These are phyloP conservation scores for Podaxis sp. DNA, from an alignment of 768 basidiomycete species.

Conservation along the genomic window DNA sequence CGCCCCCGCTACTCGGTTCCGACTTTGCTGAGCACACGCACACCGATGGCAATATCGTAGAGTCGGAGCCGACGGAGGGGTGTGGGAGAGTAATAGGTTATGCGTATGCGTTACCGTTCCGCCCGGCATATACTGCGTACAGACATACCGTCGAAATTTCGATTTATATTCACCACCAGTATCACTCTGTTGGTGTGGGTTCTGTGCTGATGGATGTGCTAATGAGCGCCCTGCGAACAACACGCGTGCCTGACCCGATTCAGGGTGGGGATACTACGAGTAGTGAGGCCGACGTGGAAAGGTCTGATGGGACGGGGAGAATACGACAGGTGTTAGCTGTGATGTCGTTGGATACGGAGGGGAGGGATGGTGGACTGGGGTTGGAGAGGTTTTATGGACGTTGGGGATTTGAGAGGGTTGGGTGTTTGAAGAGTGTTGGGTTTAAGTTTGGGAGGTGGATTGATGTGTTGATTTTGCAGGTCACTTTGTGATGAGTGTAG, in stretches of 20 bases:
- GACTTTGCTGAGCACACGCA: no score
- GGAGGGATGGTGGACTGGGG: conserved; percentile 13
- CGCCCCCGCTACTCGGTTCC: neutral
- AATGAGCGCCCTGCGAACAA: neutral
- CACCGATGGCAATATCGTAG: neutral
- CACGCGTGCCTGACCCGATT: neutral
- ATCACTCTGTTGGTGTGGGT: conserved; percentile 13
- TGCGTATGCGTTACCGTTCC: conserved; percentile 16
- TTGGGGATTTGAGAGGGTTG: conserved; percentile 19
- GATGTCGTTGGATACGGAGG: conserved; percentile 17
- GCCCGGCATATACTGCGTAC: conserved; percentile 17
- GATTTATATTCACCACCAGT: conserved; percentile 16
- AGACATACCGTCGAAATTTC: conserved; percentile 19
- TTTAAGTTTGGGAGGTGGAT: conserved; percentile 20
- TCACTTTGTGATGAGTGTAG: conserved; percentile 8
- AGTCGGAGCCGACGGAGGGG: no score
- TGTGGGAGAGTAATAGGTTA: conserved; percentile 14
- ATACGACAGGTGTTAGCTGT: conserved; percentile 16
- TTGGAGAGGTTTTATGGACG: conserved; percentile 19
- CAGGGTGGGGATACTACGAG: neutral
- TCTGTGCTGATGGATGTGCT: conserved; percentile 11
- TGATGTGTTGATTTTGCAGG: conserved; percentile 17
- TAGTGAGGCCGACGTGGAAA: neutral
- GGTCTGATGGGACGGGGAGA: neutral
- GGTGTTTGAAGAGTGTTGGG: conserved; percentile 17